A percentile compares a stretch with the other conserved stretches of the same genome.
Conservation (phyloP, 495 filamentous ascomycete genomes). For the Aspergillus nidulans region DNA sequence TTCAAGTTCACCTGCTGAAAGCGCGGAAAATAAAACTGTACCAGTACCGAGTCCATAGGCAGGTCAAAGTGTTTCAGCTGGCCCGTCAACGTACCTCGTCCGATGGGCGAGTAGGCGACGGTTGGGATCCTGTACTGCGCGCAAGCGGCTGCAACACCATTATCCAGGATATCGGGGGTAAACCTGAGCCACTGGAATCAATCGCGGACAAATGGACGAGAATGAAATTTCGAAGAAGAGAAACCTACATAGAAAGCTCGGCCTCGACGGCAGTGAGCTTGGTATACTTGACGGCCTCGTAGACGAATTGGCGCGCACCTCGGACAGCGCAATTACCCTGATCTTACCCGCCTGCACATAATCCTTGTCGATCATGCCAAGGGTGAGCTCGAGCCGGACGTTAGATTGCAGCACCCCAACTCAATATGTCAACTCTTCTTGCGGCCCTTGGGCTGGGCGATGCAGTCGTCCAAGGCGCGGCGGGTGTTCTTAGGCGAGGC, state of each 20-base stretch:
- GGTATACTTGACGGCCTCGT: conserved; percentile 53
- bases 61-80: conserved; percentile 20
- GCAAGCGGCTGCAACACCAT: conserved; percentile 64
- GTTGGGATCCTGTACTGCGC: conserved; percentile 58
- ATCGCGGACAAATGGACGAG: too few relatives aligned
- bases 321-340: conserved; percentile 55
- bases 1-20: conserved; percentile 63
- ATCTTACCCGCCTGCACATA: conserved; percentile 47
- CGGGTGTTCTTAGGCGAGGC: not conserved
- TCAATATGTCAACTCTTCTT: conserved; percentile 71
- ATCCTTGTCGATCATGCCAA: conserved; percentile 32
- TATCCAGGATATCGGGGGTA: conserved; percentile 52
- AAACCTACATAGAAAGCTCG: conserved; percentile 43
- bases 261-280: conserved; percentile 62
- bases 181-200: too few relatives aligned
- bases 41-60: not conserved
- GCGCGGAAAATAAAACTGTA: conserved; percentile 40
- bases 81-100: conserved; percentile 46
- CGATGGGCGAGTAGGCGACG: conserved; percentile 54
- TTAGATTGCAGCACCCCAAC: conserved; percentile 60
- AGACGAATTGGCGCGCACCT: conserved; percentile 61
- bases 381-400: conserved; percentile 46
- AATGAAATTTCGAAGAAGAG: too few relatives aligned
- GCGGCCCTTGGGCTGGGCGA: conserved; percentile 55
- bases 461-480: conserved; percentile 44